Conservation (phyloP, 352 stramenopile genomes). For the Phytopythium ostracodes region DNA sequence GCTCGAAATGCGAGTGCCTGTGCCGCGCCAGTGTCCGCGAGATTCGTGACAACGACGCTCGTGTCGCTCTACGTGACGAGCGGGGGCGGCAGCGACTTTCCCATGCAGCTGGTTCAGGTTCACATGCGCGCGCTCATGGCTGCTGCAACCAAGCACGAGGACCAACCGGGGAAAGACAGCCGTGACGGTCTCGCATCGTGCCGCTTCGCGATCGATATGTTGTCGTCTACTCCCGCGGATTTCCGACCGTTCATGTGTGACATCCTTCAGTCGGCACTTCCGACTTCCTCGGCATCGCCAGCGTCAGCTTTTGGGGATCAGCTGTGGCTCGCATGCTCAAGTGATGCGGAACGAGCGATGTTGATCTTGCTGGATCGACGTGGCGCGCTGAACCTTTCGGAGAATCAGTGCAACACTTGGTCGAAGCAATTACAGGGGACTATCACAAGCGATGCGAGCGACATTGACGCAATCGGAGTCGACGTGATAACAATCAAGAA, state of each 20-base stretch:
- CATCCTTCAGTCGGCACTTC: conserved; percentile 22
- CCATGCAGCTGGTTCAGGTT: conserved; percentile 58
- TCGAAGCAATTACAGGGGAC: background rate
- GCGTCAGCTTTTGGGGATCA: background rate
- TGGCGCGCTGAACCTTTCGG: background rate
- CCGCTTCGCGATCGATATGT: conserved; percentile 46
- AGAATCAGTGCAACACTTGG: background rate
- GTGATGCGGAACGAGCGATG: conserved; percentile 4
- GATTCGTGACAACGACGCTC: conserved; percentile 20
- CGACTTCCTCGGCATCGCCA: background rate
- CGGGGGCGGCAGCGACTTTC: conserved; percentile 46
- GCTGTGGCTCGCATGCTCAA: conserved; percentile 1
- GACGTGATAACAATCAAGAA: background rate
- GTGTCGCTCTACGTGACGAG: conserved; percentile 65
- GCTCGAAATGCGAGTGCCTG: conserved; percentile 1
- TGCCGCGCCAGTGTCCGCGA: background rate
- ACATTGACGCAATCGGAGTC: background rate
- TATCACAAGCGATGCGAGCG: background rate
- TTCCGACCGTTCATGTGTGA: conserved; percentile 44
- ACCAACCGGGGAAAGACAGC: background rate
- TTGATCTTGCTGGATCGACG: conserved; percentile 5
- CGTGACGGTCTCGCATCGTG: conserved; percentile 3
- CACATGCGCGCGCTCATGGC: conserved; percentile 48
- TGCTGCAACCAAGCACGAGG: background rate
- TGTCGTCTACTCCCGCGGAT: conserved; percentile 48